Conservation (phyloP, 1,139 yeast species). For the Debaryomyces robertsiae region DNA sequence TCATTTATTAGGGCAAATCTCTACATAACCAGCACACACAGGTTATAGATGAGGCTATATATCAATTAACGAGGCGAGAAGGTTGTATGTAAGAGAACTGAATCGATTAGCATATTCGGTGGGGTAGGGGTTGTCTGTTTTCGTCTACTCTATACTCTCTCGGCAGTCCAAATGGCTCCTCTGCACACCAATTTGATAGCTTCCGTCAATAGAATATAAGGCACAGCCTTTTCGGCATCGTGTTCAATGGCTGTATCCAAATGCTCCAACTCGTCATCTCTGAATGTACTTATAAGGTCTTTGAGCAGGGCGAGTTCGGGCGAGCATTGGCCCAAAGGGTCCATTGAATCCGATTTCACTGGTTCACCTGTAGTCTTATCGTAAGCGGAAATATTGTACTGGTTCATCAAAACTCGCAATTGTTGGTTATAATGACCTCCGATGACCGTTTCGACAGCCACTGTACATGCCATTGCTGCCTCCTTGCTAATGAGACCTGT, state of each 20-base stretch:
- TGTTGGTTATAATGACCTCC: conserved; percentile 96
- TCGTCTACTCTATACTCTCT: conserved; percentile 55
- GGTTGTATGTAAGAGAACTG: no score
- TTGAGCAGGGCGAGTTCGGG: conserved; percentile 64
- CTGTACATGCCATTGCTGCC: conserved; percentile 99
- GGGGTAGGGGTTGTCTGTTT: no score
- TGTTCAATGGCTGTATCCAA: conserved; percentile 88
- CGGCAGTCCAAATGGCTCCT: conserved; percentile 92
- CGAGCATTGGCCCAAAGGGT: conserved; percentile 34
- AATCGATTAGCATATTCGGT: no score
- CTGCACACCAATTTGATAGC: conserved; percentile 79
- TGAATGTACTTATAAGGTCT: conserved; percentile 66
- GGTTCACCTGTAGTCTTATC: conserved; percentile 46
- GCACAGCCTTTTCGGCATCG: conserved; percentile 92
- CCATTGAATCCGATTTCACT: conserved; percentile 26
- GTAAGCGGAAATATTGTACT: conserved; percentile 49
- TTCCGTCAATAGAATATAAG: conserved; percentile 86
- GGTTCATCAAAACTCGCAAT: conserved; percentile 70
- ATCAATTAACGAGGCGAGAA: no score
- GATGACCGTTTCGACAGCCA: conserved; percentile 97
- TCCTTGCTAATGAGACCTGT: conserved; percentile 89
- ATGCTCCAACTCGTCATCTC: conserved; percentile 97
- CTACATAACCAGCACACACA: no score
- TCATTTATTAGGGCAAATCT: no score
- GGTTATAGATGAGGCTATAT: no score